These are phyloP conservation scores for Haematococcus lacustris DNA, from an alignment of 139 green algal species.

Conservation along the genomic window DNA sequence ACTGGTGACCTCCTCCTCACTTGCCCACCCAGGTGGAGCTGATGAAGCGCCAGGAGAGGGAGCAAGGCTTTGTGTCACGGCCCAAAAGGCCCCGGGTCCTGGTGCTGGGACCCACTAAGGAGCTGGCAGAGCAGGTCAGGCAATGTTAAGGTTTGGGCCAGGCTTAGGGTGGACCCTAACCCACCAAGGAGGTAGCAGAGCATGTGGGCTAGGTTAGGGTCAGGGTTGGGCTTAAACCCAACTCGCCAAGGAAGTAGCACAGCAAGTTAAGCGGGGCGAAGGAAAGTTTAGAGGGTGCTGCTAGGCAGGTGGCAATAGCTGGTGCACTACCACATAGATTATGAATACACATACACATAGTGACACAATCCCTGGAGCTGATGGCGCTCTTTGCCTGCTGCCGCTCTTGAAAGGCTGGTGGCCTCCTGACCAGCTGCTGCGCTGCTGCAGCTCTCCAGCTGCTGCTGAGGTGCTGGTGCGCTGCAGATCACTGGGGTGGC, in stretches of 20 bases:
- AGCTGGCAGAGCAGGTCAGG: slow-evolving; percentile 82
- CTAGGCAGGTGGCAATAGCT: not conserved
- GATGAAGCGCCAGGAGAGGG: slow-evolving; percentile 58
- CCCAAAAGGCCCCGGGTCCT: slow-evolving; percentile 70
- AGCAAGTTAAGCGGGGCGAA: not conserved
- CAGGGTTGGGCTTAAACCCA: not conserved
- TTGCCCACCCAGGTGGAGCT: slow-evolving; percentile 48
- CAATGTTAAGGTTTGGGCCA: not conserved
- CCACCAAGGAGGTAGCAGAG: not conserved
- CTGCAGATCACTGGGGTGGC: slow-evolving; percentile 65
- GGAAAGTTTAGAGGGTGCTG: not conserved
- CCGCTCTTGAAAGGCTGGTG: not conserved
- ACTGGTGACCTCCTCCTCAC: not conserved
- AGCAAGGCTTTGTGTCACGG: slow-evolving; percentile 32
- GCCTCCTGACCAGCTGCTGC: not conserved
- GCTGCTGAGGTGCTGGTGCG: not conserved
- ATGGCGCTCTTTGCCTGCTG: no score
- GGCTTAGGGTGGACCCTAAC: not conserved
- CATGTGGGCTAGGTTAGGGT: not conserved
- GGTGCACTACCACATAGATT: not conserved
- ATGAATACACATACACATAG: no score
- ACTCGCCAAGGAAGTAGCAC: not conserved
- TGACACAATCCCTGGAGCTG: no score
- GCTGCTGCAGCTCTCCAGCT: not conserved
- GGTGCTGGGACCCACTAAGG: slow-evolving; percentile 79